Percentiles rank a stretch among this genome's conserved stretches.
phyloP scores from a whole-genome alignment of 805 yeast species.

The Candida lessepsii region DNA sequence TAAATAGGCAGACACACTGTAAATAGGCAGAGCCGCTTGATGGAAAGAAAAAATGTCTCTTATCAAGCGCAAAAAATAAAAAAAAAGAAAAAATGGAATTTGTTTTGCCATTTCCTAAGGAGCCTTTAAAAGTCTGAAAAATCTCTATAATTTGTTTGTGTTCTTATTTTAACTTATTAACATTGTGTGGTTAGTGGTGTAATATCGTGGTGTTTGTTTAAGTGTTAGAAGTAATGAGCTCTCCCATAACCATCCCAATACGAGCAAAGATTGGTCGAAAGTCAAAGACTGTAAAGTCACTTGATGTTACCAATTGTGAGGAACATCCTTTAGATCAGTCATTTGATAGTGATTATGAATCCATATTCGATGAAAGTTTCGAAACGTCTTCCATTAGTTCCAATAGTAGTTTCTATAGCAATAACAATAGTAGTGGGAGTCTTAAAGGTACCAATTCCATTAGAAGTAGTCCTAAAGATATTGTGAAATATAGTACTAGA shows the following conservation, averaged over 20 bases:
- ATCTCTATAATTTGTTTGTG: not conserved
- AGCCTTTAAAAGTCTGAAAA: not conserved
- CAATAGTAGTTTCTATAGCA: conserved; percentile 3
- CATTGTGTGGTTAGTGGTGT: not conserved
- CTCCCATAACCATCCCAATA: conserved; percentile 3
- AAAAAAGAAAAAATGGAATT: not conserved
- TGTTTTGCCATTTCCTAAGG: conserved; percentile 5
- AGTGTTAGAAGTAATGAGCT: conserved; percentile 8
- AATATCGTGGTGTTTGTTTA: not conserved
- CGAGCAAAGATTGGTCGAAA: not conserved
- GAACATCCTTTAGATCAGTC: conserved; percentile 7
- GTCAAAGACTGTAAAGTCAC: conserved; percentile 2
- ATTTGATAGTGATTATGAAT: conserved; percentile 10
- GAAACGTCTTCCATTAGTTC: conserved; percentile 9
- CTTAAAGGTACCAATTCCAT: not conserved
- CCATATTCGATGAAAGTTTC: conserved; percentile 14
- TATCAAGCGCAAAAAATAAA: conserved; percentile 4
- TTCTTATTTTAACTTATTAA: not conserved
- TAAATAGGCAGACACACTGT: not conserved
- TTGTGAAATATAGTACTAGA: not conserved
- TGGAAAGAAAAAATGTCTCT: conserved; percentile 3
- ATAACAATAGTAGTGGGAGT: not conserved
- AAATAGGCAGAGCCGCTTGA: not conserved
- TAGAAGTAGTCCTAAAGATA: not conserved
- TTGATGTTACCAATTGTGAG: conserved; percentile 3